Base-by-base conservation (phyloP, 371 early-diverging fungal genomes). In the Mucor circinelloides region DNA sequence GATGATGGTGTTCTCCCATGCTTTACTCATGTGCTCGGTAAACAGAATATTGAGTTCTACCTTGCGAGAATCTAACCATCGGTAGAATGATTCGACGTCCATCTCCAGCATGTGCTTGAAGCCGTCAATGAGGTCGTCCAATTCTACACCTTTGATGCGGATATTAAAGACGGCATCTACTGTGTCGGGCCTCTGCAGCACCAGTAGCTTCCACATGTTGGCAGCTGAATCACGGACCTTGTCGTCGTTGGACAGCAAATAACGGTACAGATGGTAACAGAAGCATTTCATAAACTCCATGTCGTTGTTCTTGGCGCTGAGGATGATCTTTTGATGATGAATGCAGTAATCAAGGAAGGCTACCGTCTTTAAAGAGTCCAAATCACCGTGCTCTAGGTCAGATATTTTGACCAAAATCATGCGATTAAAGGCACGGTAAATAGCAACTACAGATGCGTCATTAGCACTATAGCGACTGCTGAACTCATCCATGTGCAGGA, bases 301-400 rank as follows among this genome's bases (percentile, higher is more conserved):
- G 66, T 93, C 92, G 0, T 72, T 84, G 25, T 90, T 90, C 25
- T 76, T 74, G 7, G 71, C 15, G 63, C 83, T 85, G 6, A 92
- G 67, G 5, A 91, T 83, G 50, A 90, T 79, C 68, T 88, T 88
- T 72, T 93, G 91, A 71, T 90, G 83, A 58, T 88, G 86, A 21
- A 91, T 83, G 48, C 88, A 85, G 66, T 87, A 87, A 52, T 85
- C 81, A 13, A 93, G 63, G 19, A 91, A 83, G 2, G 84, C 84
- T n/a, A 63, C 57, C 21, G 75, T 74, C 30, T 82, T 77, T 5
- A 77, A 62, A 0, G 73, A 31, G 1, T 76, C 66, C 32, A 74
- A 63, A 19, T 72, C 73, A 9, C 60, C 78, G 31, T 80, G 67
- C 44, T 84, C 79, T n/a, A 81, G 60, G 65, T 80, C 81, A 10